A percentile compares a stretch with the other conserved stretches of the same genome.
phyloP scores from a whole-genome alignment of 1,284 basidiomycete species.

The Moniliophthora roreri region DNA sequence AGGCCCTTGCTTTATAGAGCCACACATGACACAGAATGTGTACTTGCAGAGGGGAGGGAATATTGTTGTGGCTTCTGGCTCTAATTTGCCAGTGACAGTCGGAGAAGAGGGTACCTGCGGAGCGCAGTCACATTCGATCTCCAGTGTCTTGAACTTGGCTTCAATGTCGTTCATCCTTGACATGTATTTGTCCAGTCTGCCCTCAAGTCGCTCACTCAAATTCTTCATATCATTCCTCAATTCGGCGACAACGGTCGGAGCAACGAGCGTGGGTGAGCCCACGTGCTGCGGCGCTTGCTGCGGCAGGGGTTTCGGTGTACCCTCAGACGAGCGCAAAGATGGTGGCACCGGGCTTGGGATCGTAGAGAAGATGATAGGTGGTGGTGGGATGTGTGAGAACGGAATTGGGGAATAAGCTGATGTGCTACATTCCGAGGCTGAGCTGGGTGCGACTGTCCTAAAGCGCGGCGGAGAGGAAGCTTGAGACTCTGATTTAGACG shows the following conservation, averaged over 20 bases:
- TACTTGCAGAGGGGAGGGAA: constrained; percentile 21
- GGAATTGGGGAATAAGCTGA: constrained; percentile 20
- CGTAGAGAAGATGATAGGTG: constrained; percentile 35
- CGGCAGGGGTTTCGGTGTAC: not conserved
- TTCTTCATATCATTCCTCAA: no score
- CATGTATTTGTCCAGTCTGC: no score
- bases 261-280: not conserved
- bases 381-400: constrained; percentile 33
- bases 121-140: not conserved
- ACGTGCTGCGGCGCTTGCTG: not conserved
- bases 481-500: constrained; percentile 3
- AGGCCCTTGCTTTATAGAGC: constrained; percentile 30
- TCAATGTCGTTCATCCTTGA: no score
- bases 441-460: constrained; percentile 13
- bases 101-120: not conserved
- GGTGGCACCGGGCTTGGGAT: constrained; percentile 12
- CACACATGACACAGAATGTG: constrained; percentile 41
- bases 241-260: no score
- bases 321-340: constrained; percentile 3
- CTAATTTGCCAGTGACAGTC: not conserved
- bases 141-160: no score
- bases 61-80: constrained; percentile 13
- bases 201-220: no score
- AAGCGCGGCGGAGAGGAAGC: constrained; percentile 6
- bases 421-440: not conserved